Conservation (phyloP, 495 filamentous ascomycete genomes). For the Cudoniella acicularis region DNA sequence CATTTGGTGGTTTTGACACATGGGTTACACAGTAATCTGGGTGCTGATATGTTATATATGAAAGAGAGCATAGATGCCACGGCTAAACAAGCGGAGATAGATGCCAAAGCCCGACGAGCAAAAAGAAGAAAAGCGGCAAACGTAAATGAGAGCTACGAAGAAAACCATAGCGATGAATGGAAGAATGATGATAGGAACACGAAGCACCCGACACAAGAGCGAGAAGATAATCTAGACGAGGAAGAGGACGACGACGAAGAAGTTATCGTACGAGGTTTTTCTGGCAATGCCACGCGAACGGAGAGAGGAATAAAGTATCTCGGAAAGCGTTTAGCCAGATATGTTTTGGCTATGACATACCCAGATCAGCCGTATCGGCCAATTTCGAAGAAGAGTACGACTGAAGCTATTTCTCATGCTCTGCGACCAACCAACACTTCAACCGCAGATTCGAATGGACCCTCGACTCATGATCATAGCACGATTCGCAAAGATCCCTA, state of each 20-base stretch:
- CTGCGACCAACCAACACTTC: conserved; percentile 26
- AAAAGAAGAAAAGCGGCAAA: conserved; percentile 31
- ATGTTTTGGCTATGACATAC: conserved; percentile 82
- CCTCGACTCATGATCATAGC: conserved; percentile 49
- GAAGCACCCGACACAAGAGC: conserved; percentile 17
- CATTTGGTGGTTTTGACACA: conserved; percentile 93
- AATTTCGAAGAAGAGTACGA: conserved; percentile 44
- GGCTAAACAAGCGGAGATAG: conserved; percentile 61
- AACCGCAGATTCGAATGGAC: conserved; percentile 28
- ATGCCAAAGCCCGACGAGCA: conserved; percentile 53
- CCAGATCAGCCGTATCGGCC: conserved; percentile 86
- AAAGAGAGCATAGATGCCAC: conserved; percentile 95
- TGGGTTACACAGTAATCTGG: conserved; percentile 94
- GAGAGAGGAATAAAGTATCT: conserved; percentile 96
- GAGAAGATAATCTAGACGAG: conserved; percentile 29
- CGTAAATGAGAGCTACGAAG: conserved; percentile 1
- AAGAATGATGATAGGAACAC: conserved; percentile 15
- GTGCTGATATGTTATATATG: conserved; percentile 92
- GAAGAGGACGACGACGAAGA: conserved; percentile 72
- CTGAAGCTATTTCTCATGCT: conserved; percentile 35
- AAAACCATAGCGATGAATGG: conserved; percentile 12
- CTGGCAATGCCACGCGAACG: conserved; percentile 83
- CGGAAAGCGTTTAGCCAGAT: conserved; percentile 91
- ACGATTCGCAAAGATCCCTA: conserved; percentile 40
- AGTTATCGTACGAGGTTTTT: conserved; percentile 90